Evolutionary conservation across 1,284 basidiomycete genomes (phyloP), one percentile per base, ranked within the genome.

Genomic region (Boletus albobrunnescens): DNA sequence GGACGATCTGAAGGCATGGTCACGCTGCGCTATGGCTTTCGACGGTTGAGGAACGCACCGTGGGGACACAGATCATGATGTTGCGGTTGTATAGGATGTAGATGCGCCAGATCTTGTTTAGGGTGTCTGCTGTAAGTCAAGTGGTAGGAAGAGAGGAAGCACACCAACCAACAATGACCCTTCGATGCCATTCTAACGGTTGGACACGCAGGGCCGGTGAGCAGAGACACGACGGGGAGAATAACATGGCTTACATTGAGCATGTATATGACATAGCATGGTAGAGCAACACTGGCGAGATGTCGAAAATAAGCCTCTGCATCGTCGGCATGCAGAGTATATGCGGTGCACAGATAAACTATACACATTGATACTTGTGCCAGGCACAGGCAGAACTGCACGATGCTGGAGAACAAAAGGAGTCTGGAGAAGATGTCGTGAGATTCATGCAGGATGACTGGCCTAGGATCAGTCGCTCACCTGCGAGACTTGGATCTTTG

Each of bases 101-200:
- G 13, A 61, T 44, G 17, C 59, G 59, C 58, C 58, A 63, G 11
- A 61, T 59, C 58, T 59, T 32, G 22, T 28, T 50, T 14, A 19
- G 4, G 17, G 31, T 10, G 10, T 22, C 9, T 14, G n/a, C 12
- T 2, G 28, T 44, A 33, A 56, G 42, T 32, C 33, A 7, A 28
- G 27, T 4, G 4, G 10, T 6, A 30, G n/a, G 14, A 26, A 4
- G 16, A 42, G 13, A 27, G 17, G 3, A 17, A 16, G 8, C 8
- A 16, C 7, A 54, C 58, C 0, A 8, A 63, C 57, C 40, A 59
- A 20, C 6, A 59, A 40, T 2, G 46, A 19, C 6, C 51, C 58
- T 52, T 59, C 56, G 8, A 59, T 37, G n/a, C 30, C 27, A 4
- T 28, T 54, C 60, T 59, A 5, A 17, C n/a, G n/a, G n/a, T n/a